Conservation (phyloP, 176 grass and related monocot genomes). For the Juncus inflexus region DNA sequence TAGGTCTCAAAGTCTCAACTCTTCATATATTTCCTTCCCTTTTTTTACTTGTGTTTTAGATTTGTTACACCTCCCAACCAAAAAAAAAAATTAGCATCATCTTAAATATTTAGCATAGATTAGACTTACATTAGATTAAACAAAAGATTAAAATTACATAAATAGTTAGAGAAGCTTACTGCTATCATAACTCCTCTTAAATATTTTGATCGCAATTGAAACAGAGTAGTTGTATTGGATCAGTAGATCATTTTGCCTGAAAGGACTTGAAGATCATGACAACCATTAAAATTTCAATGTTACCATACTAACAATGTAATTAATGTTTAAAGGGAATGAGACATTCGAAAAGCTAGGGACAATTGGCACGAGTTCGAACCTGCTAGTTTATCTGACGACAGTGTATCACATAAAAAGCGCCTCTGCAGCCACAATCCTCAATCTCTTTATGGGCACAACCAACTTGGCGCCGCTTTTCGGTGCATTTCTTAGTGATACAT, state of each 20-base stretch:
- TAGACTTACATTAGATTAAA: too few relatives aligned
- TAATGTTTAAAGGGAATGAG: conserved; percentile 53
- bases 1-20: conserved; percentile 30
- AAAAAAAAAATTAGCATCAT: too few relatives aligned
- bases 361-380: conserved; percentile 54
- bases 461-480: conserved; percentile 55
- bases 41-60: neutral
- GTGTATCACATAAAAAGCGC: conserved; percentile 54
- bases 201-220: too few relatives aligned
- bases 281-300: neutral
- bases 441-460: conserved; percentile 47
- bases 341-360: conserved; percentile 75
- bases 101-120: too few relatives aligned
- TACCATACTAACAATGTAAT: neutral
- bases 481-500: conserved; percentile 71
- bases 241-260: neutral
- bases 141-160: too few relatives aligned
- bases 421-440: conserved; percentile 38
- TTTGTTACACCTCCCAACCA: neutral
- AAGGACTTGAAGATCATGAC: neutral
- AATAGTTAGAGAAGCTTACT: too few relatives aligned
- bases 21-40: neutral
- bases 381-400: conserved; percentile 73
- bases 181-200: too few relatives aligned
- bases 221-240: too few relatives aligned